A percentile compares a stretch with the other conserved stretches of the same genome.
These are phyloP conservation scores for Boletales sp. DNA, from an alignment of 768 basidiomycete genomes.

Conservation along the genomic window DNA sequence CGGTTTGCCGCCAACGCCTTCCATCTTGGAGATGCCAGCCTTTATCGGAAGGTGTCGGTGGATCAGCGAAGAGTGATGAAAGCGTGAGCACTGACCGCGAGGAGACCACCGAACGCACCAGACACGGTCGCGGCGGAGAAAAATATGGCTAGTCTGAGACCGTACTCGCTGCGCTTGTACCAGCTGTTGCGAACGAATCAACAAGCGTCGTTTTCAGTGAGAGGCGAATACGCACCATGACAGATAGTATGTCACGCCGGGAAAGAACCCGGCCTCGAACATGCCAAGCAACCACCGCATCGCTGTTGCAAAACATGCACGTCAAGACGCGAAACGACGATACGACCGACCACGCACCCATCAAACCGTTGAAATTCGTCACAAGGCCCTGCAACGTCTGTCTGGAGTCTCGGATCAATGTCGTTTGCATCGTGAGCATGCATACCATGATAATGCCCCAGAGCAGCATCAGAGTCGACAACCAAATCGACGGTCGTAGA, in stretches of 20 bases:
- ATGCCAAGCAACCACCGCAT: conserved; percentile 71
- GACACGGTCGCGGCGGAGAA: conserved; percentile 77
- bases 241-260: conserved; percentile 63
- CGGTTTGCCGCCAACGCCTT: conserved; percentile 63
- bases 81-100: conserved; percentile 45
- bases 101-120: conserved; percentile 77
- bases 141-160: conserved; percentile 60
- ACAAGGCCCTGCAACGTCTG: conserved; percentile 74
- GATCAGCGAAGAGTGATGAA: too few species aligned
- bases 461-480: conserved; percentile 66
- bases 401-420: too few species aligned
- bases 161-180: conserved; percentile 74
- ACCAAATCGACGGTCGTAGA: conserved; percentile 73
- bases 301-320: conserved; percentile 31
- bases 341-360: conserved; percentile 41
- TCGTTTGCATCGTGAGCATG: neutral
- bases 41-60: conserved; percentile 6
- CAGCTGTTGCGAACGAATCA: conserved; percentile 33
- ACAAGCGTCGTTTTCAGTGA: neutral
- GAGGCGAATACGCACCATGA: conserved; percentile 50
- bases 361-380: conserved; percentile 62
- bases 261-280: conserved; percentile 52
- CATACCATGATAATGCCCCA: conserved; percentile 76
- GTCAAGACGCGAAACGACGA: neutral
- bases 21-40: conserved; percentile 68